A percentile compares a stretch with the other conserved stretches of the same genome.
These are phyloP conservation scores for Melocanna baccifera DNA, from an alignment of 176 grass and related monocot species.

Conservation along the genomic window DNA sequence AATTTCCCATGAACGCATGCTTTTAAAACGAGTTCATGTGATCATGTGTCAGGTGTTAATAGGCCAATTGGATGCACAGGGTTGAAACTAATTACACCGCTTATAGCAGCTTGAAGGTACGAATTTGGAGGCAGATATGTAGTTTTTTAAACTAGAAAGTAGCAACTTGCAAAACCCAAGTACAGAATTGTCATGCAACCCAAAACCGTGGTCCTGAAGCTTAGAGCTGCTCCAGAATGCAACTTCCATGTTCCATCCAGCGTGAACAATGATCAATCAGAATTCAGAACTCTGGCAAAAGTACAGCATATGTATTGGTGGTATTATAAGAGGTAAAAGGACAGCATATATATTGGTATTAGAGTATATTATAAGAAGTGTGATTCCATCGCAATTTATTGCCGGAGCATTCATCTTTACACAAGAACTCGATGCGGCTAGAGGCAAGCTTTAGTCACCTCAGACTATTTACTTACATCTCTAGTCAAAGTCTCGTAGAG, in stretches of 20 bases:
- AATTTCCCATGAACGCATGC: neutral
- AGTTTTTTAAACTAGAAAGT: neutral
- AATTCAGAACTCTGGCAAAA: neutral
- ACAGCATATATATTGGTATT: neutral
- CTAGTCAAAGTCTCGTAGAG: neutral
- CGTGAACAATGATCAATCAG: neutral
- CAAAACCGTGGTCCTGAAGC: neutral
- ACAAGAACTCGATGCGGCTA: neutral
- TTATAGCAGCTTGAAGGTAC: neutral
- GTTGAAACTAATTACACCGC: neutral
- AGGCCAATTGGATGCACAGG: neutral
- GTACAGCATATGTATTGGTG: neutral
- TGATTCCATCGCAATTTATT: conserved; percentile 20
- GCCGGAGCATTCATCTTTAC: conserved; percentile 21
- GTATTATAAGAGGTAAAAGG: neutral
- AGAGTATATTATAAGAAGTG: no score
- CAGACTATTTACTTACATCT: neutral
- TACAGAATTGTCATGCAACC: neutral
- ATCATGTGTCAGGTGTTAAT: neutral
- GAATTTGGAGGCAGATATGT: neutral
- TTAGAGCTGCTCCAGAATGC: neutral
- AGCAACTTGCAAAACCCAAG: neutral
- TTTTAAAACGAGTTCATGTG: neutral
- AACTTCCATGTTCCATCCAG: neutral
- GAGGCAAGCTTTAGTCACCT: neutral